Conservation (phyloP, 2,329 filamentous ascomycete species). For the Aureobasidium mangrovei region DNA sequence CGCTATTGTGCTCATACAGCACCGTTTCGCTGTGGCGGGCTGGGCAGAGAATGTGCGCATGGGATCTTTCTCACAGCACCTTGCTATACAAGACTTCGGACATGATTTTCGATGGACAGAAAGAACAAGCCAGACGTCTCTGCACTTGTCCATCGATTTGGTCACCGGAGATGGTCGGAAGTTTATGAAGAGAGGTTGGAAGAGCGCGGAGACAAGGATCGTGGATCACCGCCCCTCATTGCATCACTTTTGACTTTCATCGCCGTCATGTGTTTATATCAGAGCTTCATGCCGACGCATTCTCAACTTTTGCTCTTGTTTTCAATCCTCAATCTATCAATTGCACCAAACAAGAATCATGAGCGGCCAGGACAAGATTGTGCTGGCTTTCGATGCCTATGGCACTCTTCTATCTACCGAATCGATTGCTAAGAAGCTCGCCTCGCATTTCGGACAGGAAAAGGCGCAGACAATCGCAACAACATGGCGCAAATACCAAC, state of each 20-base stretch:
- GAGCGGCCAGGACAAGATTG: slow-evolving; percentile 23
- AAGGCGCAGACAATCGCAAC: slow-evolving; percentile 49
- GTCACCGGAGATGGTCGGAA: no score
- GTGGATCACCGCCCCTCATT: neutral
- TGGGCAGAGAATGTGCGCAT: no score
- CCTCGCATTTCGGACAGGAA: slow-evolving; percentile 48
- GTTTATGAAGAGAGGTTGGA: neutral
- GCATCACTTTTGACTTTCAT: slow-evolving; percentile 7
- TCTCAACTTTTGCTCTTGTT: neutral
- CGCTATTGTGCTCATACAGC: neutral
- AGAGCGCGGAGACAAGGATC: slow-evolving; percentile 6
- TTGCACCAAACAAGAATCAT: neutral
- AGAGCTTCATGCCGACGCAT: neutral
- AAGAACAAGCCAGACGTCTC: no score
- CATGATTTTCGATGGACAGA: no score
- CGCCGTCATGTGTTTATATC: neutral
- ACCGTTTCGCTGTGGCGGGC: neutral
- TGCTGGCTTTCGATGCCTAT: slow-evolving; percentile 68
- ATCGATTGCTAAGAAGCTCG: slow-evolving; percentile 54
- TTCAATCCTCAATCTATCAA: neutral
- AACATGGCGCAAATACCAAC: slow-evolving; percentile 59
- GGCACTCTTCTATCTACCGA: slow-evolving; percentile 65
- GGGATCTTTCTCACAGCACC: no score
- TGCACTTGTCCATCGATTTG: no score
- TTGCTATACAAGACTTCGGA: no score